Conservation (phyloP, 2,329 filamentous ascomycete species). For the Mycosphaerelloides madeirae region DNA sequence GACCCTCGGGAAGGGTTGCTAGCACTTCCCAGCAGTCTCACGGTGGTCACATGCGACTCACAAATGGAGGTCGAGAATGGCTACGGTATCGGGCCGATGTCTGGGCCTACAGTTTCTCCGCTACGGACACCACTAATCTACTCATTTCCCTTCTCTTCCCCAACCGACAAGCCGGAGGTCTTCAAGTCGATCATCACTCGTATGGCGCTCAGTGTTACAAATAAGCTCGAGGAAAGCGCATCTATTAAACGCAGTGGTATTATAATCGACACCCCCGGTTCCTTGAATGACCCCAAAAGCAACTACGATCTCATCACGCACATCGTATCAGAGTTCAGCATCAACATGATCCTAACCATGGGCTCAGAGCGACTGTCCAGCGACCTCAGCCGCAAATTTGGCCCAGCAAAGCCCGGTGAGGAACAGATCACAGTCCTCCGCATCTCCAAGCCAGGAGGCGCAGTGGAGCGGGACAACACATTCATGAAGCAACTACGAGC, state of each 20-base stretch:
- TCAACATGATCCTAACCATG: slow-evolving; percentile 77
- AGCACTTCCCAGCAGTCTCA: slow-evolving; percentile 66
- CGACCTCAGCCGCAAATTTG: slow-evolving; percentile 68
- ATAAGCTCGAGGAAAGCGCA: slow-evolving; percentile 69
- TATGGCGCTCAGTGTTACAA: slow-evolving; percentile 73
- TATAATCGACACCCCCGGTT: slow-evolving; percentile 77
- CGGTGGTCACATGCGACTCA: slow-evolving; percentile 78
- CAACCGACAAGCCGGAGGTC: slow-evolving; percentile 64
- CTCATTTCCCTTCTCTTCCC: slow-evolving; percentile 70
- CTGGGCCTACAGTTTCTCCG: slow-evolving; percentile 78
- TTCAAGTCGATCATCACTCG: slow-evolving; percentile 71
- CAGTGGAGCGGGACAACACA: slow-evolving; percentile 66
- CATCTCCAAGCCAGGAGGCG: slow-evolving; percentile 80
- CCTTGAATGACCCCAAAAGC: slow-evolving; percentile 59
- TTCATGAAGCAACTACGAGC: slow-evolving; percentile 73
- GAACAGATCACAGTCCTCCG: slow-evolving; percentile 71
- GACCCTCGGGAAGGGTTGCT: slow-evolving; percentile 67
- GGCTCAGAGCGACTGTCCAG: slow-evolving; percentile 72
- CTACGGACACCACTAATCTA: slow-evolving; percentile 91
- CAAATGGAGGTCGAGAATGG: slow-evolving; percentile 78
- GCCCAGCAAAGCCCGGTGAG: slow-evolving; percentile 42
- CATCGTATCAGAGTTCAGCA: slow-evolving; percentile 61
- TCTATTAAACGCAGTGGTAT: slow-evolving; percentile 69
- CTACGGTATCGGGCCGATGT: slow-evolving; percentile 87
- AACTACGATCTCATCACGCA: slow-evolving; percentile 76